These are phyloP conservation scores for Solanum lignicaule DNA, from an alignment of 257 asterid genomes.

Conservation along the genomic window DNA sequence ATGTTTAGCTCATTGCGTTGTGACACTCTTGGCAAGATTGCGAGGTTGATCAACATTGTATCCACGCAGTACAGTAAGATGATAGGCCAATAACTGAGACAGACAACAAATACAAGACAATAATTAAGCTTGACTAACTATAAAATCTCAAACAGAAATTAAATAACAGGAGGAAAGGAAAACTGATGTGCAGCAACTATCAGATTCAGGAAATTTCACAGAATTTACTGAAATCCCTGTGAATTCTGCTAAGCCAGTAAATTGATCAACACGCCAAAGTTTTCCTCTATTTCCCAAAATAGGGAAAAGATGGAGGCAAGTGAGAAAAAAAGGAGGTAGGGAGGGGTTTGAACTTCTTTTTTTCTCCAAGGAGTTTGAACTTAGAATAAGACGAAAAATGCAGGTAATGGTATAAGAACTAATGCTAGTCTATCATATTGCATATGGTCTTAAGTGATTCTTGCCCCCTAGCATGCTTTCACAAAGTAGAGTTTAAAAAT, in stretches of 20 bases:
- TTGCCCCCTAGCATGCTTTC: background rate
- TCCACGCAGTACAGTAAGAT: slow-evolving; percentile 88
- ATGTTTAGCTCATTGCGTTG: slow-evolving; percentile 51
- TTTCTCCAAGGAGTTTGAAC: background rate
- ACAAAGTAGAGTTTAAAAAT: background rate
- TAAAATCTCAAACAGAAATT: background rate
- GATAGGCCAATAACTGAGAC: slow-evolving; percentile 87
- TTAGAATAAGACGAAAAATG: background rate
- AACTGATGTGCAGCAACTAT: background rate
- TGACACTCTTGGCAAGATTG: slow-evolving; percentile 96
- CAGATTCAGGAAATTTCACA: background rate
- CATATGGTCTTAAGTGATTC: background rate
- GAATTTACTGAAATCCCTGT: background rate
- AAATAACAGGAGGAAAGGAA: background rate
- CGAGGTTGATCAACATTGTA: slow-evolving; percentile 96
- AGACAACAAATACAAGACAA: background rate
- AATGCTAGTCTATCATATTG: background rate
- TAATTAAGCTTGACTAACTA: background rate
- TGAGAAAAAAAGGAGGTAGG: background rate
- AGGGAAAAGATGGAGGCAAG: background rate
- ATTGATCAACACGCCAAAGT: background rate
- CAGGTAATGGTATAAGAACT: background rate
- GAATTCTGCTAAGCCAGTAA: background rate
- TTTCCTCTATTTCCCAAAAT: background rate
- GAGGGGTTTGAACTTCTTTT: background rate